These are phyloP conservation scores for Neurospora terricola DNA, from an alignment of 495 filamentous ascomycete species.

Conservation along the genomic window DNA sequence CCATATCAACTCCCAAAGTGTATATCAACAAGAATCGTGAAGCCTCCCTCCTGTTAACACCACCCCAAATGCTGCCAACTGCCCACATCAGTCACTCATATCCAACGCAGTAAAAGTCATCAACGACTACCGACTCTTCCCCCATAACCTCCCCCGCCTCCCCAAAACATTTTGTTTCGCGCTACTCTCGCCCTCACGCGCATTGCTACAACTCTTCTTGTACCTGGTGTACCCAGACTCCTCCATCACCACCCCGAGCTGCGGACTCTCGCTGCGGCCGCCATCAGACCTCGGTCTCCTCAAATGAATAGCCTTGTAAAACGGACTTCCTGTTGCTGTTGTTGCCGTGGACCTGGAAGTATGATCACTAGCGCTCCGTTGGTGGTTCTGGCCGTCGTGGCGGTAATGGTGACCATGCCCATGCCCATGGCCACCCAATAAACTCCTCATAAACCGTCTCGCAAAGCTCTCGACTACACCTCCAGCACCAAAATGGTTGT, in stretches of 20 bases:
- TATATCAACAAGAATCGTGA: background rate
- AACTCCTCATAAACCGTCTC: constrained; percentile 9
- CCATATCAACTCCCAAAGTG: background rate
- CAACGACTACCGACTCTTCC: background rate
- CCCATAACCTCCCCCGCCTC: background rate
- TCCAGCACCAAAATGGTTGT: background rate
- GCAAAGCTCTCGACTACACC: constrained; percentile 1
- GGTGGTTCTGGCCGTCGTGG: constrained; percentile 1
- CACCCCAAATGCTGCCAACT: background rate
- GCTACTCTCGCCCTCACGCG: background rate
- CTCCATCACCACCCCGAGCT: background rate
- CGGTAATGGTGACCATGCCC: background rate
- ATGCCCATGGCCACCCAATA: background rate
- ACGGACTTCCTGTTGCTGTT: too few relatives aligned
- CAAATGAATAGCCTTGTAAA: constrained; percentile 1
- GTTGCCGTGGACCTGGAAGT: too few relatives aligned
- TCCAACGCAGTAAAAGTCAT: background rate
- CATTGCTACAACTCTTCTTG: background rate
- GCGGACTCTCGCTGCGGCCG: too few relatives aligned
- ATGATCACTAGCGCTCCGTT: constrained; percentile 7
- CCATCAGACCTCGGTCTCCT: background rate
- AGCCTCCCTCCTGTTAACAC: background rate
- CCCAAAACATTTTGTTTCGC: background rate
- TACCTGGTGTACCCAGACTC: background rate
- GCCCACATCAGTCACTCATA: background rate